Base-by-base conservation (phyloP, 495 filamentous ascomycete species). In the Choiromyces venosus region DNA sequence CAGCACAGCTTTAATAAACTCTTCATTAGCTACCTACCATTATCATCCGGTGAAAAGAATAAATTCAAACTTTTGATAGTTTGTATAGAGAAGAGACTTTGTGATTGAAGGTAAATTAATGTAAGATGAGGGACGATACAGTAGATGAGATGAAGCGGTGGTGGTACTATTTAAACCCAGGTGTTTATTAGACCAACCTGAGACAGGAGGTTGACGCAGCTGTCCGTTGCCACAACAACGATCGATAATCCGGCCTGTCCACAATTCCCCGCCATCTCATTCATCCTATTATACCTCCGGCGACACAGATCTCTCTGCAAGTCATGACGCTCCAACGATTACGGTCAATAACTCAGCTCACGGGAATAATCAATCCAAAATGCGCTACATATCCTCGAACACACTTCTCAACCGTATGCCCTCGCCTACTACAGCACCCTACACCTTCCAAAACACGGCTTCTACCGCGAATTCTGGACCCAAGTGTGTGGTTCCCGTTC, bases 391-490 rank as follows among this genome's bases (percentile, higher is more conserved):
- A 61, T 61, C 25, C 52, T 61, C 52, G 25, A 16, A 12, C 52
- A 61, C 10, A 21, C 18, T 77, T 77, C n/a, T 77, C 75, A 21
- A 77, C 69, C 29, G 42, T 69, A 37, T 33, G 66, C 25, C 61
- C 76, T 38, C 74, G 69, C 66, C 69, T 70, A 68, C 67, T 69
- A 40, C 65, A 77, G 16, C 75, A 77, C 37, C 69, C 75, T 18
- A 16, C 74, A 29, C 74, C 75, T 37, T 65, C 67, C 42, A 61
- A 46, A 29, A 69, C 75, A 35, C 36, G 68, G 40, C 78, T 74
- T 70, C 69, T 80, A 19, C 79, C 79, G 21, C 66, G 72, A 40
- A 70, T 80, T 64, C 68, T 80, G 8, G 69, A 80, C 35, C 79
- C 79, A 12, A 74, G 66, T 9, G 71, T 76, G 35, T 74, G 71